Evolutionary conservation across 2,329 filamentous ascomycete genomes (phyloP), one percentile per base, ranked within the genome.

Genomic region (Trichophyton simii): DNA sequence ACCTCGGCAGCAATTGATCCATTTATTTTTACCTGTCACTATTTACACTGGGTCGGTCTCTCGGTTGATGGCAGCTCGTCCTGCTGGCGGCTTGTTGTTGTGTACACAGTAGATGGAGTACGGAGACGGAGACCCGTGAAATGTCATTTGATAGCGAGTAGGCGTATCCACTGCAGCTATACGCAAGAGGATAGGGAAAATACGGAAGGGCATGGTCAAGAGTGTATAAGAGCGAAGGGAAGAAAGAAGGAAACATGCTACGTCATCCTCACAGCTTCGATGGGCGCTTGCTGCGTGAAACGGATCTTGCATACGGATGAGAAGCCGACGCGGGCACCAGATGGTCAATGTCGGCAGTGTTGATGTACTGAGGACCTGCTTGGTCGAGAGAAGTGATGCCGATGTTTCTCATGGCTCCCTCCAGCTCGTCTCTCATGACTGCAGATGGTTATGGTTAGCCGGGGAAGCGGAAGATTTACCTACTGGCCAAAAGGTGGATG

Each of bases 321-420:
- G 67, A 67, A 22, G 68, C 69, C 13, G 69, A 70, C 42, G 65
- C 65, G 36, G 78, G 77, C 48, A 83, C 75, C 31, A 80, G 69
- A 65, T 78, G 74, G 67, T 82, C 79, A 22, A 83, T 69, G 67
- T 81, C 80, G 2, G 70, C 73, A 0, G 78, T 78, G 65, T 79
- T 75, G 59, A 79, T 72, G 62, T 78, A 65, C 38, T 76, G 75
- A 3, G 78, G 76, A 41, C 69, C 70, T 34, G 73, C 75, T 65
- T 79, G 70, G 22, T 73, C 71, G 20, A 79, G 67, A 42, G 71
- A 73, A 4, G 76, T 78, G 60, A 80, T 75, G 11, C 78, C 78
- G 58, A 69, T 73, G 54, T 78, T 75, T 11, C 75, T 72, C 78
- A 80, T 79, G 0, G 76, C 72, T 20, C 76, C 77, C 66, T 79